Evolutionary conservation across 202 grass and related monocot species (phyloP).

Genomic region (Eragrostis tef): DNA sequence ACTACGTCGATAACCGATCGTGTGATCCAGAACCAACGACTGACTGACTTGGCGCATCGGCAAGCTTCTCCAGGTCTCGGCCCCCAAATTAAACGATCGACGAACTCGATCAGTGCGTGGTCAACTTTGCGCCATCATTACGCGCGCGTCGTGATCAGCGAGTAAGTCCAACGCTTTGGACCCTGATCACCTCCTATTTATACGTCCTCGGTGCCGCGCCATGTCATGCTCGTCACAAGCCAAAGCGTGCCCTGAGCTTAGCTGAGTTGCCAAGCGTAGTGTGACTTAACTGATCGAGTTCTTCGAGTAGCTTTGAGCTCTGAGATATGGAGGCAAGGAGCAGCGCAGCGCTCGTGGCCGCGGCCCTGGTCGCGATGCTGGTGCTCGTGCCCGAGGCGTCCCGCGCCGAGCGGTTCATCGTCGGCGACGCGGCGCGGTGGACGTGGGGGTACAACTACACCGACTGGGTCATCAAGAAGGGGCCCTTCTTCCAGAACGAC

Average conservation of each 20-base stretch:
- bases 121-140: conserved; percentile 54
- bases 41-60: not conserved
- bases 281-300: too few species aligned
- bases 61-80: not conserved
- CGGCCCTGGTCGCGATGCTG: conserved; percentile 35
- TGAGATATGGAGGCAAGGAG: conserved; percentile 39
- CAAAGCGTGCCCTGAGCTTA: not conserved
- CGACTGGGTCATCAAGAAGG: conserved; percentile 77
- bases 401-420: conserved; percentile 57
- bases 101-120: not conserved
- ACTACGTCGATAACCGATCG: conserved; percentile 26
- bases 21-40: conserved; percentile 28
- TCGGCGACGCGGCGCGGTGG: conserved; percentile 80
- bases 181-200: conserved; percentile 43
- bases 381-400: conserved; percentile 42
- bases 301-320: not conserved
- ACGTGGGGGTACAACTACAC: conserved; percentile 94
- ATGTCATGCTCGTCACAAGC: conserved; percentile 33
- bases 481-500: conserved; percentile 84
- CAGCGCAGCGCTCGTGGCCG: not conserved
- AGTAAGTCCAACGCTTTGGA: not conserved
- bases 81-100: not conserved
- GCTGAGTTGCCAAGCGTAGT: not conserved
- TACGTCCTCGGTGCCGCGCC: not conserved
- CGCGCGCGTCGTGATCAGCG: not conserved